Percentiles rank a stretch among this genome's conserved stretches.
These are phyloP conservation scores for Rossbeevera mucosa DNA, from an alignment of 768 basidiomycete genomes.

Conservation along the genomic window DNA sequence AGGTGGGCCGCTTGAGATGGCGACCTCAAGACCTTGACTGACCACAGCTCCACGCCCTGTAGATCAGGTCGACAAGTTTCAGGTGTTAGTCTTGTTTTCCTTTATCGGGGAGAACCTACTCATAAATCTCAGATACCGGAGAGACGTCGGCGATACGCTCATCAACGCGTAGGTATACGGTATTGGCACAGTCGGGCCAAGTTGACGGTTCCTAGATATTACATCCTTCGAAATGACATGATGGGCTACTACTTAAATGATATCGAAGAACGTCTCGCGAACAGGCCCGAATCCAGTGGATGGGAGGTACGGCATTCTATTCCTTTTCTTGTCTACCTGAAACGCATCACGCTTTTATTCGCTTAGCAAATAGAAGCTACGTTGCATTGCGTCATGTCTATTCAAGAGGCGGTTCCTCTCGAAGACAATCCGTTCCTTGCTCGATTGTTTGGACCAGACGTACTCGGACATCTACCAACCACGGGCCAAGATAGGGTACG, in stretches of 20 bases:
- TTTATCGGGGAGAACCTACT: neutral
- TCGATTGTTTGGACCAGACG: slow-evolving; percentile 65
- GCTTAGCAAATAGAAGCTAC: slow-evolving; percentile 79
- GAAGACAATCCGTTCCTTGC: slow-evolving; percentile 51
- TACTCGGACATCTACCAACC: slow-evolving; percentile 66
- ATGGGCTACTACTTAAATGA: slow-evolving; percentile 65
- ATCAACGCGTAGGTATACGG: slow-evolving; percentile 69
- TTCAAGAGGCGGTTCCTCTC: slow-evolving; percentile 80
- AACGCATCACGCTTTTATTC: slow-evolving; percentile 3
- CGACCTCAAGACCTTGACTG: neutral
- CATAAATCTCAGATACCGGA: slow-evolving; percentile 55
- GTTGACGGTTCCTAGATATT: slow-evolving; percentile 53
- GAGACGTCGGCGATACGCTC: slow-evolving; percentile 83
- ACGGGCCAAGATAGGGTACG: slow-evolving; percentile 62
- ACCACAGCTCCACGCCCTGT: slow-evolving; percentile 2
- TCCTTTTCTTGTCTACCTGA: neutral
- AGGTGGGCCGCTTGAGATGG: slow-evolving; percentile 42
- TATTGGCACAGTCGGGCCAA: neutral
- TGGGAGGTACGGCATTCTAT: slow-evolving; percentile 64
- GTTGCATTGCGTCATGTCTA: slow-evolving; percentile 78
- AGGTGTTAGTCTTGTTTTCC: slow-evolving; percentile 49
- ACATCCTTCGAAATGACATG: slow-evolving; percentile 83
- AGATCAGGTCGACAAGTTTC: slow-evolving; percentile 80
- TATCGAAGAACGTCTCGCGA: slow-evolving; percentile 49
- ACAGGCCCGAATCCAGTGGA: slow-evolving; percentile 40